Conservation (phyloP, 2,329 filamentous ascomycete species). For the Claviceps sp. region DNA sequence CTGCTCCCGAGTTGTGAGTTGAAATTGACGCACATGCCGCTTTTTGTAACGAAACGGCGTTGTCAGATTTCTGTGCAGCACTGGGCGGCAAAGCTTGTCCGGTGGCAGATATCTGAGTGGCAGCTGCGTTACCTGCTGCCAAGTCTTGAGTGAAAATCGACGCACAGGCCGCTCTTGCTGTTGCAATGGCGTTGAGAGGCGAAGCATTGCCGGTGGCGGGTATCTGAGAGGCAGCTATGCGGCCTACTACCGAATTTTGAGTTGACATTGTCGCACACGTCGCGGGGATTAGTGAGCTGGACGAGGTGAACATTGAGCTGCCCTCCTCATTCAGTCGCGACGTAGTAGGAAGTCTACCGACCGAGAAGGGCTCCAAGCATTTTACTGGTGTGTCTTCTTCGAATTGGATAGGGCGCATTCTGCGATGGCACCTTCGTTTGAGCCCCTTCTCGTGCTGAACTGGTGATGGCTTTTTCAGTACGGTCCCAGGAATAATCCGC, state of each 20-base stretch:
- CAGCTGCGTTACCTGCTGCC: not conserved
- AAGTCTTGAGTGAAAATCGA: not conserved
- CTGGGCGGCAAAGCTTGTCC: not conserved
- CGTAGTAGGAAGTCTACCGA: conserved; percentile 11
- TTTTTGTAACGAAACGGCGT: not conserved
- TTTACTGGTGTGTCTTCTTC: conserved; percentile 5
- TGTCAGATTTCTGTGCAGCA: not conserved
- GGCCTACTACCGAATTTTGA: not conserved
- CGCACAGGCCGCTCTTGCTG: conserved; percentile 8
- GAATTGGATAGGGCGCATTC: conserved; percentile 15
- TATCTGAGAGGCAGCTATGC: not conserved
- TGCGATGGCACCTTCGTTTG: conserved; percentile 7
- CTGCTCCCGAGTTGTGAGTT: conserved; percentile 1
- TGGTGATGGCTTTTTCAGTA: conserved; percentile 1
- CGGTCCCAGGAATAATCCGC: conserved; percentile 10
- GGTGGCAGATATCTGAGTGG: not conserved
- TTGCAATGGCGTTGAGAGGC: not conserved
- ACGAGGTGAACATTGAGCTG: conserved; percentile 15
- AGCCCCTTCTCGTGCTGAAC: not conserved
- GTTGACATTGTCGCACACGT: conserved; percentile 7
- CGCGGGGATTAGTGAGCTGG: conserved; percentile 17
- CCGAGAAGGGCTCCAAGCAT: not conserved
- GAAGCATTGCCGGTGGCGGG: not conserved
- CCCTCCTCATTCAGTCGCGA: conserved; percentile 8
- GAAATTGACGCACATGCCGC: conserved; percentile 8